phyloP scores from a whole-genome alignment of 805 yeast genomes.

The Starmerella tilneyi region DNA sequence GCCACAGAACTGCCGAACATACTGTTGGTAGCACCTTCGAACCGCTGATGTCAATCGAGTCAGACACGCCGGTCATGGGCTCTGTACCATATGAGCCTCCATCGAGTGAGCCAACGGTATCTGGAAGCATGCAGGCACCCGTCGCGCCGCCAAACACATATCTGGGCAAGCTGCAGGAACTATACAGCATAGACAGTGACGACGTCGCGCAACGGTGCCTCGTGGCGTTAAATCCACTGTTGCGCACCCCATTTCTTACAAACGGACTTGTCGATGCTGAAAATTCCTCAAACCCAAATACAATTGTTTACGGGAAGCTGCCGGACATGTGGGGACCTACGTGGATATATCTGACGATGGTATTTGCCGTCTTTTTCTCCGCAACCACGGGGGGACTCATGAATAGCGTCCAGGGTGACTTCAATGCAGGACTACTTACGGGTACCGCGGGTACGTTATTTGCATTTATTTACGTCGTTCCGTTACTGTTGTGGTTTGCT shows the following conservation, averaged over 20 bases:
- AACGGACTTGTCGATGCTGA: conserved; percentile 24
- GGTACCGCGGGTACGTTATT: conserved; percentile 61
- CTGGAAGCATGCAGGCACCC: conserved; percentile 5
- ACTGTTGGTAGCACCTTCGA: not conserved
- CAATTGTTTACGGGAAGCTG: conserved; percentile 33
- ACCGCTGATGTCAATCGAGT: conserved; percentile 17
- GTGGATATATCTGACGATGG: conserved; percentile 81
- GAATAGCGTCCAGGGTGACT: conserved; percentile 46
- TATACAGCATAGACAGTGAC: conserved; percentile 55
- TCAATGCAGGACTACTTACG: conserved; percentile 51
- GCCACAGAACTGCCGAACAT: not conserved
- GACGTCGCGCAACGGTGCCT: conserved; percentile 49
- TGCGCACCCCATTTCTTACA: conserved; percentile 23
- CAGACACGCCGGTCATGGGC: conserved; percentile 11
- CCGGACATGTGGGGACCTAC: conserved; percentile 80
- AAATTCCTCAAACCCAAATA: conserved; percentile 17
- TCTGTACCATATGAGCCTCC: conserved; percentile 14
- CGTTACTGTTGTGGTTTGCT: conserved; percentile 43
- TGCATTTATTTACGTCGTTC: conserved; percentile 64
- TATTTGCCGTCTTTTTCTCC: conserved; percentile 63
- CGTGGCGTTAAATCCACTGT: conserved; percentile 48
- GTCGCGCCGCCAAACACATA: conserved; percentile 3
- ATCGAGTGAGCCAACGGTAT: not conserved
- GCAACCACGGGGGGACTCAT: conserved; percentile 58
- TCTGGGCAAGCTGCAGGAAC: conserved; percentile 7